phyloP scores from a whole-genome alignment of 805 yeast species.

The Millerozyma miso region DNA sequence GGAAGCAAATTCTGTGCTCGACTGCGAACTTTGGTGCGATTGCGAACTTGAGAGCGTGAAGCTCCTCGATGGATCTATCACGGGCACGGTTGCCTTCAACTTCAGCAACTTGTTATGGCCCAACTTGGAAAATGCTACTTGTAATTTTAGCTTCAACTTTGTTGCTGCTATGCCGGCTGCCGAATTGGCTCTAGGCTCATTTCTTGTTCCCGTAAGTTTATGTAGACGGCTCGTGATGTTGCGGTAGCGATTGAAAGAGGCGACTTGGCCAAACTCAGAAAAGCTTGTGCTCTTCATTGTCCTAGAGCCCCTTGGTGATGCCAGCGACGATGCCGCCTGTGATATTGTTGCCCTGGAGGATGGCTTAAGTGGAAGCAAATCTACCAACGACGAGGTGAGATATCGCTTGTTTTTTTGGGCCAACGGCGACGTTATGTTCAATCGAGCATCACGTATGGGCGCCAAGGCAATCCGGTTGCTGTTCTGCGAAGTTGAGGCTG shows the following conservation, averaged over 20 bases:
- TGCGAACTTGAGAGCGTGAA: constrained; percentile 1
- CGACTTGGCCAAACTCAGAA: constrained; percentile 19
- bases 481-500: constrained; percentile 6
- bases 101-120: constrained; percentile 15
- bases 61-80: constrained; percentile 1
- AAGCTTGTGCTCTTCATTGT: constrained; percentile 14
- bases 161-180: constrained; percentile 40
- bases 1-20: constrained; percentile 1
- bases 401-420: constrained; percentile 1
- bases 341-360: neutral
- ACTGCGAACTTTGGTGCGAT: constrained; percentile 2
- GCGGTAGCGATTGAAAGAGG: neutral
- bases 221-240: neutral
- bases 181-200: constrained; percentile 13
- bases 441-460: constrained; percentile 27
- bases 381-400: constrained; percentile 1
- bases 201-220: neutral
- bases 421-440: constrained; percentile 21
- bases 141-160: constrained; percentile 39
- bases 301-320: neutral
- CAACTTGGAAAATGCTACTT: constrained; percentile 37
- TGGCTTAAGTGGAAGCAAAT: constrained; percentile 1
- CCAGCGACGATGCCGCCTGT: neutral
- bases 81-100: constrained; percentile 1
- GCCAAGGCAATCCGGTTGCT: constrained; percentile 35